phyloP scores from a whole-genome alignment of 2,329 filamentous ascomycete species.

The Didymella arachidicola region DNA sequence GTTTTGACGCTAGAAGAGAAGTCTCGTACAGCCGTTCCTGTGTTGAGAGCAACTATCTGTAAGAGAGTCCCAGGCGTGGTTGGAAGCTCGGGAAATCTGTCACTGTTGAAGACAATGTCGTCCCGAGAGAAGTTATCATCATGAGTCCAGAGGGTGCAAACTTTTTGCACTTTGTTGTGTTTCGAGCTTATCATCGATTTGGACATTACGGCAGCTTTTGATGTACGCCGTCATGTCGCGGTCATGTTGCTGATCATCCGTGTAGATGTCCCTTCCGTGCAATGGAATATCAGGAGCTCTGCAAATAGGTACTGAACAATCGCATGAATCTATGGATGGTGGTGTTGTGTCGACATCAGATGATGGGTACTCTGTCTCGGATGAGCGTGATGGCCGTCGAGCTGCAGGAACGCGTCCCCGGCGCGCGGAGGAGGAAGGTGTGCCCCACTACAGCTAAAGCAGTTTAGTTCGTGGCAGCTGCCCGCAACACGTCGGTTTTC shows the following conservation, averaged over 20 bases:
- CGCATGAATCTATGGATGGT: background rate
- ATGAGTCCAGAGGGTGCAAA: constrained; percentile 64
- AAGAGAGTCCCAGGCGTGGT: constrained; percentile 74
- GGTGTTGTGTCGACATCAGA: background rate
- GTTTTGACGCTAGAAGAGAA: constrained; percentile 52
- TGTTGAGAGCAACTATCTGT: constrained; percentile 71
- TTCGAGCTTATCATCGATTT: constrained; percentile 34
- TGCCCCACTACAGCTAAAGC: background rate
- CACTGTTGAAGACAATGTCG: constrained; percentile 80
- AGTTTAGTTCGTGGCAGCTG: background rate
- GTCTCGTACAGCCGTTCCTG: constrained; percentile 57
- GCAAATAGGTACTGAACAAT: background rate
- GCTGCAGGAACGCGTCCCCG: background rate
- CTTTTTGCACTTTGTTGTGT: constrained; percentile 47
- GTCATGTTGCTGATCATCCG: background rate
- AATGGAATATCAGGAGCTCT: background rate
- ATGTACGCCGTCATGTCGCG: constrained; percentile 20
- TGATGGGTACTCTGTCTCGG: background rate
- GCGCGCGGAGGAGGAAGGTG: background rate
- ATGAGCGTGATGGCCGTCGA: background rate
- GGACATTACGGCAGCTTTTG: constrained; percentile 34
- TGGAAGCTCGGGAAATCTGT: constrained; percentile 69
- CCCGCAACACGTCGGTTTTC: constrained; percentile 12
- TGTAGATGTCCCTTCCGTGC: background rate
- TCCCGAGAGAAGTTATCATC: constrained; percentile 80